A percentile compares a stretch with the other conserved stretches of the same genome.
Evolutionary conservation across 441 rosid genomes (phyloP).

Genomic region (Kokia cookei): DNA sequence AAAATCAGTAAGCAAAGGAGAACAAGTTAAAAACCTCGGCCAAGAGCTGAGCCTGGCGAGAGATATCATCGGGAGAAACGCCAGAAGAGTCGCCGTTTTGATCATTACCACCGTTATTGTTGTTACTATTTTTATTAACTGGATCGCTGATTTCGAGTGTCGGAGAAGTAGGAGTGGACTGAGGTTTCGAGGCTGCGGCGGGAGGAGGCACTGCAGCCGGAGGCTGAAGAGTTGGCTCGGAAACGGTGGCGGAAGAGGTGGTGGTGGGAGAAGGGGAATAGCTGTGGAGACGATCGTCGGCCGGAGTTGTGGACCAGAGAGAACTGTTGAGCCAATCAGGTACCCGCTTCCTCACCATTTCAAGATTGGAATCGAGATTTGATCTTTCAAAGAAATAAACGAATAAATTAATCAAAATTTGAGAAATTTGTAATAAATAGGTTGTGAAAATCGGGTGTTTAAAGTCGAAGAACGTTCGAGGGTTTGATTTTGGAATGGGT

Average conservation of each 20-base stretch:
- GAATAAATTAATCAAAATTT: not conserved
- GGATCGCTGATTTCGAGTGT: conserved; percentile 42
- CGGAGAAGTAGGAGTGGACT: conserved; percentile 25
- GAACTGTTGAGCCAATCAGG: conserved; percentile 99
- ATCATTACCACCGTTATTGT: conserved; percentile 18
- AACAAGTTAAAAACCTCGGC: conserved; percentile 47
- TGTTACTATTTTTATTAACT: conserved; percentile 6
- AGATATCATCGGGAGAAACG: conserved; percentile 60
- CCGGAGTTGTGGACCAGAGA: conserved; percentile 67
- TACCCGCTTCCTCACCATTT: conserved; percentile 78
- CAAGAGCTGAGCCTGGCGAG: conserved; percentile 76
- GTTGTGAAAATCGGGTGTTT: not conserved
- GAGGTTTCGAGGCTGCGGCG: conserved; percentile 1
- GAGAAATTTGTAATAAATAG: not conserved
- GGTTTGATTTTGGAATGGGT: not conserved
- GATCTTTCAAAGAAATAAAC: not conserved
- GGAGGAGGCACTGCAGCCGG: conserved; percentile 40
- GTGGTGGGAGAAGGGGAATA: conserved; percentile 23
- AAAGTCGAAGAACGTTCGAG: not conserved
- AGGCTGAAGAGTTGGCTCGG: conserved; percentile 25
- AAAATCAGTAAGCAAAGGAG: not conserved
- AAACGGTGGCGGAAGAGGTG: conserved; percentile 14
- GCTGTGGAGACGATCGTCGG: conserved; percentile 35
- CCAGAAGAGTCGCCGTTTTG: conserved; percentile 29
- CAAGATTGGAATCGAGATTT: conserved; percentile 6